These are phyloP conservation scores for Calocybe gambosa DNA, from an alignment of 1,284 basidiomycete species.

Conservation along the genomic window DNA sequence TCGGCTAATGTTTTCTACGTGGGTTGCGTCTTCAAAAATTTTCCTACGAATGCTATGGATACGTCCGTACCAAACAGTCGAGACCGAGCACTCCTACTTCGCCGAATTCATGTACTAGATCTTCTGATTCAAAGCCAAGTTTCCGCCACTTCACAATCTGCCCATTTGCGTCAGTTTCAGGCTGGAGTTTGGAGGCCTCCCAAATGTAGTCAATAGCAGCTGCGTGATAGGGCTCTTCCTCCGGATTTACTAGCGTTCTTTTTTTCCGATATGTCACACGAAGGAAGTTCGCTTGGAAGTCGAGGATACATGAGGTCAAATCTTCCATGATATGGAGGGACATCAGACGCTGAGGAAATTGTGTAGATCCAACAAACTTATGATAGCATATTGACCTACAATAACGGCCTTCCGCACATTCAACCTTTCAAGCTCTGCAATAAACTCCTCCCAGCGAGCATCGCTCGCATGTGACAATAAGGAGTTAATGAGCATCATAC, in stretches of 20 bases:
- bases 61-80: slow-evolving; percentile 67
- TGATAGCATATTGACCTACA: slow-evolving; percentile 40
- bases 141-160: slow-evolving; percentile 67
- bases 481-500: slow-evolving; percentile 89
- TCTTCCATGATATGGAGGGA: slow-evolving; percentile 83
- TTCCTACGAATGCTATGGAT: neutral
- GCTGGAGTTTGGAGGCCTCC: slow-evolving; percentile 52
- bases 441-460: slow-evolving; percentile 72
- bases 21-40: slow-evolving; percentile 6
- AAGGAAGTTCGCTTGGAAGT: slow-evolving; percentile 88
- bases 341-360: slow-evolving; percentile 68
- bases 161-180: slow-evolving; percentile 45
- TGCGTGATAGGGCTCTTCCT: slow-evolving; percentile 54
- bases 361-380: neutral
- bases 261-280: slow-evolving; percentile 80
- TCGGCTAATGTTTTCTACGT: slow-evolving; percentile 62
- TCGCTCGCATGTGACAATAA: slow-evolving; percentile 75
- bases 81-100: slow-evolving; percentile 83
- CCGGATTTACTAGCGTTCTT: slow-evolving; percentile 69
- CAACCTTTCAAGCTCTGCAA: slow-evolving; percentile 69
- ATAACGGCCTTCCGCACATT: slow-evolving; percentile 82
- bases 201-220: slow-evolving; percentile 69
- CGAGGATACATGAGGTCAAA: slow-evolving; percentile 79
- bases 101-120: slow-evolving; percentile 75
- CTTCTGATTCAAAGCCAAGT: slow-evolving; percentile 77